These are phyloP conservation scores for Macadamia integrifolia DNA, from an alignment of 164 flowering plant species.

Conservation along the genomic window DNA sequence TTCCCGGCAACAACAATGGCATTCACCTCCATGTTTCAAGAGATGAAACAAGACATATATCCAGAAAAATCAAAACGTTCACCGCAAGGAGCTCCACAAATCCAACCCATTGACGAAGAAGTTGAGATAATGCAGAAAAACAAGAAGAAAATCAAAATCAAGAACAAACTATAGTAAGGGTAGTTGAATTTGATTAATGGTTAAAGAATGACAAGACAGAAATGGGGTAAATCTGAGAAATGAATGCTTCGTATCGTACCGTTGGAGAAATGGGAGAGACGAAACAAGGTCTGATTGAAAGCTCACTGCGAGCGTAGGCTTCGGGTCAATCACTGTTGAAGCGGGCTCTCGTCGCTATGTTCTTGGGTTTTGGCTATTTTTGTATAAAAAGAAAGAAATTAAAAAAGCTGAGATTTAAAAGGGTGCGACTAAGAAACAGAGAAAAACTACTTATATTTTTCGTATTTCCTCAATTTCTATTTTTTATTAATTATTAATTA, in stretches of 20 bases:
- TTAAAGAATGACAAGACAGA: background rate
- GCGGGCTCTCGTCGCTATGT: slow-evolving; percentile 23
- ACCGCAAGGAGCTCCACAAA: background rate
- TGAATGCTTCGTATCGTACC: background rate
- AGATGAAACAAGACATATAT: background rate
- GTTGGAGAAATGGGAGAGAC: background rate
- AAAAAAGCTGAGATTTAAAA: background rate
- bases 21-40: slow-evolving; percentile 4
- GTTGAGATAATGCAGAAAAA: background rate
- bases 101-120: background rate
- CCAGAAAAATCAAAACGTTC: background rate
- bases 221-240: background rate
- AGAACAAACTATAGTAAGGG: background rate
- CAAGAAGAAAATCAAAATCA: background rate
- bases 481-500: too few species aligned
- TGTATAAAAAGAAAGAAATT: background rate
- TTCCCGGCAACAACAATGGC: background rate
- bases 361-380: background rate
- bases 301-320: slow-evolving; percentile 10
- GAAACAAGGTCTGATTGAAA: background rate
- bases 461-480: too few species aligned
- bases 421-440: background rate
- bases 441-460: background rate
- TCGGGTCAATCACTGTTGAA: slow-evolving; percentile 30
- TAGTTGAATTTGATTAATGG: background rate